Evolutionary conservation across 78 protist species (phyloP).

Genomic region (Dictyostelium citrinum): DNA sequence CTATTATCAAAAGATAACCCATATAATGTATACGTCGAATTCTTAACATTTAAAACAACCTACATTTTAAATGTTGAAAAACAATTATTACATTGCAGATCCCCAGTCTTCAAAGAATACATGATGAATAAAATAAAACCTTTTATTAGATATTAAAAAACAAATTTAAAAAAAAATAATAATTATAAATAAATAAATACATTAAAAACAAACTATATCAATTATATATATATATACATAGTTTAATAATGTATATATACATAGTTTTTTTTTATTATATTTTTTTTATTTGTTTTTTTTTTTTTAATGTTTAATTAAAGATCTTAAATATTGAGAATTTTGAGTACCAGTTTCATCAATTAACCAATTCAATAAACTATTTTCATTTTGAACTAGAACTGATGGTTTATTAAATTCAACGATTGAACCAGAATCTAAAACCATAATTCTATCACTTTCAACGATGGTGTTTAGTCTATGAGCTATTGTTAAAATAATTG

Average conservation of each 20-base stretch:
- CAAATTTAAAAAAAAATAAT: no score
- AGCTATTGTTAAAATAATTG: slow-evolving; percentile 94
- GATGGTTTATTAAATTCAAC: slow-evolving; percentile 76
- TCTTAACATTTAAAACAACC: neutral
- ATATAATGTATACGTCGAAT: neutral
- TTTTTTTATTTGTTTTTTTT: no score
- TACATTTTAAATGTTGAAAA: neutral
- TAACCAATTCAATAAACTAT: slow-evolving; percentile 32
- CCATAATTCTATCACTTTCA: slow-evolving; percentile 86
- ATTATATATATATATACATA: no score
- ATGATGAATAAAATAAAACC: neutral
- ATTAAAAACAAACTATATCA: no score
- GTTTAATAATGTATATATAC: no score
- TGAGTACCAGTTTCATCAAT: slow-evolving; percentile 39
- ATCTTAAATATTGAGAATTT: neutral
- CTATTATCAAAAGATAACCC: neutral
- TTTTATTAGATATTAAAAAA: no score
- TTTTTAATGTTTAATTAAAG: neutral
- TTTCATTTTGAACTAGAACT: slow-evolving; percentile 5
- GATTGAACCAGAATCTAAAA: slow-evolving; percentile 67
- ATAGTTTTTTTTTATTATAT: no score
- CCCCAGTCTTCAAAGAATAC: neutral
- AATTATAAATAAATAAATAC: neutral
- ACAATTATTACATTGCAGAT: no score
- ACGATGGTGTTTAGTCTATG: slow-evolving; percentile 93